A percentile compares a stretch with the other conserved stretches of the same genome.
phyloP scores from a whole-genome alignment of 768 basidiomycete species.

The Hemileccinum rubropunctum region DNA sequence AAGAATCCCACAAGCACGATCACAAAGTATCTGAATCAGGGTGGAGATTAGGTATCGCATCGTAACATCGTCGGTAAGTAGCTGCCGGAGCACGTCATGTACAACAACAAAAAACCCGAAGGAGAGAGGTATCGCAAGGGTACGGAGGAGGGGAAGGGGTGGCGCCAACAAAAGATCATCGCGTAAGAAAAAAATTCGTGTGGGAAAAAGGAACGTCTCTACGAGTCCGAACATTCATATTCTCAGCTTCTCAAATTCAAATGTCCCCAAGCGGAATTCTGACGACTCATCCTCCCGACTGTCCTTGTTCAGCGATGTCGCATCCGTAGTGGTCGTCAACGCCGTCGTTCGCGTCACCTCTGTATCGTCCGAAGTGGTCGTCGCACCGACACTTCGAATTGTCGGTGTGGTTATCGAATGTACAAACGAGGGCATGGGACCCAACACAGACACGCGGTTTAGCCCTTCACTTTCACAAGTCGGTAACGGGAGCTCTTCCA shows the following conservation, averaged over 20 bases:
- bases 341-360: conserved; percentile 26
- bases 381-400: conserved; percentile 31
- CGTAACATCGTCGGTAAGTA: conserved; percentile 7
- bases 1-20: too few species aligned
- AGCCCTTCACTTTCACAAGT: conserved; percentile 13
- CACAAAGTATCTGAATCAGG: too few species aligned
- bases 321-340: conserved; percentile 16
- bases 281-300: conserved; percentile 9
- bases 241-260: conserved; percentile 23
- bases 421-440: conserved; percentile 33
- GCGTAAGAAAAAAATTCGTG: background rate
- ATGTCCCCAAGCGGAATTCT: conserved; percentile 12
- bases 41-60: conserved; percentile 10
- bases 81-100: conserved; percentile 1
- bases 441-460: conserved; percentile 28
- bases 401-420: conserved; percentile 28
- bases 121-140: conserved; percentile 11
- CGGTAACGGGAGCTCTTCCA: conserved; percentile 20
- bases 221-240: conserved; percentile 1
- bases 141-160: background rate
- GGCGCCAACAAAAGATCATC: conserved; percentile 8
- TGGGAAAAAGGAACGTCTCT: background rate
- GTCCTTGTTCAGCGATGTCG: conserved; percentile 8
- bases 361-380: conserved; percentile 31
- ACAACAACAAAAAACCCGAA: background rate